These are phyloP conservation scores for Trichophyton benhamiae DNA, from an alignment of 2,329 filamentous ascomycete genomes.

Conservation along the genomic window DNA sequence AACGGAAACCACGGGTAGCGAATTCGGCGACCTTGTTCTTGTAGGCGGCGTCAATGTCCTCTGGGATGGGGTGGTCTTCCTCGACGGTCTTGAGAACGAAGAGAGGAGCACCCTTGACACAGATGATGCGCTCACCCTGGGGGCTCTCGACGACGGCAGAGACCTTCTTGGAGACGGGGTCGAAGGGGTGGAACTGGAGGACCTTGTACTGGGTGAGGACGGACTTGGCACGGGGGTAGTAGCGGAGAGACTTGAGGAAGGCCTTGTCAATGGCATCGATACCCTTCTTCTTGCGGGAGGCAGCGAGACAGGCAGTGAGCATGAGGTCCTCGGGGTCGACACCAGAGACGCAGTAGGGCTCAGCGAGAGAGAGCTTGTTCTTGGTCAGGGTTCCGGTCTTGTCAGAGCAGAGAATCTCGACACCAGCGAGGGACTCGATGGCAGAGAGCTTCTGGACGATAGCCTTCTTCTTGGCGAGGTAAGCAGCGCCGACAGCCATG, in stretches of 20 bases:
- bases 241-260: conserved; percentile 73
- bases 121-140: conserved; percentile 70
- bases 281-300: conserved; percentile 89
- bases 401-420: conserved; percentile 88
- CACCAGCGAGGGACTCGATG: conserved; percentile 83
- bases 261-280: conserved; percentile 92
- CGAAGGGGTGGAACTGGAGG: conserved; percentile 74
- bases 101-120: conserved; percentile 82
- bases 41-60: conserved; percentile 67
- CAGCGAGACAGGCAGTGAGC: conserved; percentile 80
- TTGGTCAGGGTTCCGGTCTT: conserved; percentile 90
- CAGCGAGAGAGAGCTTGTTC: conserved; percentile 80
- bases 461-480: conserved; percentile 82
- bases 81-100: conserved; percentile 80
- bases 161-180: conserved; percentile 89
- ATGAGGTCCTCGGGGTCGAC: conserved; percentile 80
- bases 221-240: conserved; percentile 70
- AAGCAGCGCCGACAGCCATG: conserved; percentile 86
- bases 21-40: conserved; percentile 90
- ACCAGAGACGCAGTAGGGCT: conserved; percentile 71
- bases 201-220: conserved; percentile 75
- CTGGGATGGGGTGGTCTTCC: conserved; percentile 67
- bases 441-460: conserved; percentile 88
- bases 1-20: conserved; percentile 84
- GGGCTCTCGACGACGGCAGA: conserved; percentile 71